Conservation (phyloP, 176 grass and related monocot genomes). For the Carex scoparia region DNA sequence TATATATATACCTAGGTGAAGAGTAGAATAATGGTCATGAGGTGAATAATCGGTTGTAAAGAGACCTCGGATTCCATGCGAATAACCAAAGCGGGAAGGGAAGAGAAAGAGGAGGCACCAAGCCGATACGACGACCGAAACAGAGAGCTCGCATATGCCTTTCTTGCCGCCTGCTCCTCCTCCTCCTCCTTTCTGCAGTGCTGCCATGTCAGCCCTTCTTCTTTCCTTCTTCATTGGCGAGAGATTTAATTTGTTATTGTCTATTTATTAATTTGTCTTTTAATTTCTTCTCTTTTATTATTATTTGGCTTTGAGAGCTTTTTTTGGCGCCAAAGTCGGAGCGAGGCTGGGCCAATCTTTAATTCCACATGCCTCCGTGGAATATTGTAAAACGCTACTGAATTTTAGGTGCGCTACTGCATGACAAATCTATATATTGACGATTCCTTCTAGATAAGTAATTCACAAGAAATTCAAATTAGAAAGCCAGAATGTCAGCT, state of each 20-base stretch:
- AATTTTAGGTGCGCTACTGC: too few relatives aligned
- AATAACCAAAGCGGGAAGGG: constrained; percentile 34
- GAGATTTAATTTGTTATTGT: neutral
- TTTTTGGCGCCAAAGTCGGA: constrained; percentile 9
- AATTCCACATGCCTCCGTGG: too few relatives aligned
- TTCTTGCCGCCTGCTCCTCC: constrained; percentile 33
- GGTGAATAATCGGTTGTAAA: constrained; percentile 3
- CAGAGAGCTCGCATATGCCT: constrained; percentile 60
- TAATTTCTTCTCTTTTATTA: neutral
- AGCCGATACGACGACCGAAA: constrained; percentile 56
- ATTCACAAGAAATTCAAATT: too few relatives aligned
- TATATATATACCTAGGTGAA: neutral
- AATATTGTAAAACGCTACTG: too few relatives aligned
- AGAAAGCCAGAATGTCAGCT: too few relatives aligned
- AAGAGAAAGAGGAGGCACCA: constrained; percentile 73
- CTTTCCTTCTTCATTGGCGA: constrained; percentile 19
- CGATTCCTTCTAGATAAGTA: too few relatives aligned
- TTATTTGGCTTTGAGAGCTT: neutral
- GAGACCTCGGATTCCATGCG: constrained; percentile 14
- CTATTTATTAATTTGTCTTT: neutral
- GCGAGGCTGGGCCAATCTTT: neutral
- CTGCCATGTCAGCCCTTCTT: constrained; percentile 1
- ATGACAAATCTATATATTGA: too few relatives aligned
- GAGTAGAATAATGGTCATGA: neutral
- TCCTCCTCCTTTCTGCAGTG: constrained; percentile 25